phyloP scores from a whole-genome alignment of 306 rosid genomes.

The Lithocarpus polystachyus region DNA sequence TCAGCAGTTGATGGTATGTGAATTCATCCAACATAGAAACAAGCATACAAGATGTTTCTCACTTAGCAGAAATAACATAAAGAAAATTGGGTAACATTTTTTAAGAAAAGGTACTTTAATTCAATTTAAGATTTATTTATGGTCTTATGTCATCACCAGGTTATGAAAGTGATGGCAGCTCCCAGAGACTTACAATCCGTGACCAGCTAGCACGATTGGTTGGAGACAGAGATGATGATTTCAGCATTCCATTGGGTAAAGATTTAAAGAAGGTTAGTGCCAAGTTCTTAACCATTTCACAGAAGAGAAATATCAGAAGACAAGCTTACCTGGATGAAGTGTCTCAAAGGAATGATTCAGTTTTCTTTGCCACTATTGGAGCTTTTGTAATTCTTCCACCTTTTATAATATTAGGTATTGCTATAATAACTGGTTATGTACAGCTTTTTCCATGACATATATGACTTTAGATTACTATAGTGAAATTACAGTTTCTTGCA shows the following conservation, averaged over 20 bases:
- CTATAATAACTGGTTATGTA: conserved; percentile 84
- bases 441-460: conserved; percentile 78
- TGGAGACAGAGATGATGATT: conserved; percentile 72
- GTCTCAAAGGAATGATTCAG: conserved; percentile 85
- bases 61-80: background rate
- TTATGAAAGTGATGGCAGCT: conserved; percentile 64
- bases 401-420: conserved; percentile 78
- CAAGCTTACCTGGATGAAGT: conserved; percentile 78
- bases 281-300: conserved; percentile 76
- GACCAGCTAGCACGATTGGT: conserved; percentile 70
- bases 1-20: conserved; percentile 55
- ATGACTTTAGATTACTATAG: background rate
- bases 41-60: background rate
- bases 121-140: conserved; percentile 2
- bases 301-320: conserved; percentile 86
- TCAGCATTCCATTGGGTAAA: conserved; percentile 73
- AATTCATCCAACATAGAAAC: background rate
- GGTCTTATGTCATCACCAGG: conserved; percentile 37
- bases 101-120: background rate
- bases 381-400: conserved; percentile 94
- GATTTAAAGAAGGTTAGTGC: conserved; percentile 75
- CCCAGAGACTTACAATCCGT: conserved; percentile 47
- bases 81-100: background rate
- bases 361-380: conserved; percentile 86
- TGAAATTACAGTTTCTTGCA: background rate